Evolutionary conservation across 1,139 yeast species (phyloP).

Genomic region (Saccharomyces hybrid): DNA sequence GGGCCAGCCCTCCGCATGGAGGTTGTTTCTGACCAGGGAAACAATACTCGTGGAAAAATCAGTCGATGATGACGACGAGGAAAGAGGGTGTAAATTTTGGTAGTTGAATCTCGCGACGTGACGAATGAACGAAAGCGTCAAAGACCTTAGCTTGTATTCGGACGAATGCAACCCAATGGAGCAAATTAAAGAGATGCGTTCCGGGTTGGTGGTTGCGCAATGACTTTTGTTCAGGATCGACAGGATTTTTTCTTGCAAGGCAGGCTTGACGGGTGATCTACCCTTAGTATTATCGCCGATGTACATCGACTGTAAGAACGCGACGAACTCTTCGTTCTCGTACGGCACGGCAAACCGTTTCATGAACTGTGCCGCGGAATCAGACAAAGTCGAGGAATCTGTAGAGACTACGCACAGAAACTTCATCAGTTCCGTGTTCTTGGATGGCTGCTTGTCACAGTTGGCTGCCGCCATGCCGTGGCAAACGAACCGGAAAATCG

Average conservation of each 20-base stretch:
- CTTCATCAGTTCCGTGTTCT: conserved; percentile 25
- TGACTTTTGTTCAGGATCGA: conserved; percentile 47
- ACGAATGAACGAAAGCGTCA: conserved; percentile 53
- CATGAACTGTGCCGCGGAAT: conserved; percentile 36
- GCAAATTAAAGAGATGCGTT: conserved; percentile 38
- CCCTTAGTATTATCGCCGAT: conserved; percentile 38
- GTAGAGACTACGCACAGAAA: conserved; percentile 58
- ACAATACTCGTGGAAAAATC: conserved; percentile 41
- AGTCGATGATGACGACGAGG: conserved; percentile 18
- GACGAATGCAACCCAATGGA: conserved; percentile 53
- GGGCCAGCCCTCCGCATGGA: conserved; percentile 58
- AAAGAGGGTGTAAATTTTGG: conserved; percentile 18
- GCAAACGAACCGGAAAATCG: conserved; percentile 38
- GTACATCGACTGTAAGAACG: conserved; percentile 39
- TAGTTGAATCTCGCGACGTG: conserved; percentile 39
- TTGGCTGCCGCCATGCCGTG: conserved; percentile 26
- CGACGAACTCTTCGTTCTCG: conserved; percentile 43
- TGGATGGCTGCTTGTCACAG: neutral
- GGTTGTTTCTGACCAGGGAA: conserved; percentile 42
- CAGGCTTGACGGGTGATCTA: conserved; percentile 47
- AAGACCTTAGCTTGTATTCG: conserved; percentile 34
- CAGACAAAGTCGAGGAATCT: conserved; percentile 45
- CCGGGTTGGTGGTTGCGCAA: conserved; percentile 38
- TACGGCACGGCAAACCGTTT: conserved; percentile 46
- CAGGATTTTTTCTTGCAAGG: conserved; percentile 54